Percentiles rank a stretch among this genome's conserved stretches.
phyloP scores from a whole-genome alignment of 106 monocot species.

The Triglochin maritima region DNA sequence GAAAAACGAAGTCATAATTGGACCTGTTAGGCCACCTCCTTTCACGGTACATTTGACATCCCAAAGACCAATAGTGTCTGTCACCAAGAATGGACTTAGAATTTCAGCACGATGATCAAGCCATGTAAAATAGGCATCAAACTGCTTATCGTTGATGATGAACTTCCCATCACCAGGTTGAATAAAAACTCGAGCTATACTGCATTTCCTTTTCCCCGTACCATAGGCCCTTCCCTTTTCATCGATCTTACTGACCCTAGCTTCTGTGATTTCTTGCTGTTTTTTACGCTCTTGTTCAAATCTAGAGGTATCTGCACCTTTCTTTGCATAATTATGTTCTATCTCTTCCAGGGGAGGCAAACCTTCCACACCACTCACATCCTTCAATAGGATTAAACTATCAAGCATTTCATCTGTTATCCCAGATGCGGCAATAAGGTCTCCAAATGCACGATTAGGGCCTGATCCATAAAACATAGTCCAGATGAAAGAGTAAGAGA shows the following conservation, averaged over 20 bases:
- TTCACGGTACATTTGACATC: slow-evolving; percentile 87
- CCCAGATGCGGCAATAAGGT: slow-evolving; percentile 76
- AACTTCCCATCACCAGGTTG: slow-evolving; percentile 82
- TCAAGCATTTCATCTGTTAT: slow-evolving; percentile 94
- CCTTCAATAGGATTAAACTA: slow-evolving; percentile 82
- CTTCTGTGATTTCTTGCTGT: slow-evolving; percentile 69
- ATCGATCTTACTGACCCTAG: slow-evolving; percentile 78
- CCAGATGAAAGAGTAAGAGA: background rate
- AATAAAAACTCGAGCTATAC: slow-evolving; percentile 88
- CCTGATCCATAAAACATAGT: slow-evolving; percentile 30
- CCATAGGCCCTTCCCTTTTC: slow-evolving; percentile 94
- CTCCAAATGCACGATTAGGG: slow-evolving; percentile 85
- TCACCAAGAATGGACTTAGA: slow-evolving; percentile 73
- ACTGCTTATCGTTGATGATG: slow-evolving; percentile 72
- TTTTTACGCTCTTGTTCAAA: slow-evolving; percentile 58
- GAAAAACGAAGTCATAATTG: background rate
- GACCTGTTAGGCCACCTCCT: slow-evolving; percentile 93
- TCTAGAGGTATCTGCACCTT: slow-evolving; percentile 56
- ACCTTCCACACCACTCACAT: slow-evolving; percentile 66
- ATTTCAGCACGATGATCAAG: slow-evolving; percentile 86
- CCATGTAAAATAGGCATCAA: slow-evolving; percentile 84
- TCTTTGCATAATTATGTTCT: slow-evolving; percentile 62
- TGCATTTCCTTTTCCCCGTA: slow-evolving; percentile 92
- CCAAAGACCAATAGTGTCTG: slow-evolving; percentile 81
- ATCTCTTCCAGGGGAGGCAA: slow-evolving; percentile 79